Conservation (phyloP, 768 basidiomycete species). For the Lactarius indigo region DNA sequence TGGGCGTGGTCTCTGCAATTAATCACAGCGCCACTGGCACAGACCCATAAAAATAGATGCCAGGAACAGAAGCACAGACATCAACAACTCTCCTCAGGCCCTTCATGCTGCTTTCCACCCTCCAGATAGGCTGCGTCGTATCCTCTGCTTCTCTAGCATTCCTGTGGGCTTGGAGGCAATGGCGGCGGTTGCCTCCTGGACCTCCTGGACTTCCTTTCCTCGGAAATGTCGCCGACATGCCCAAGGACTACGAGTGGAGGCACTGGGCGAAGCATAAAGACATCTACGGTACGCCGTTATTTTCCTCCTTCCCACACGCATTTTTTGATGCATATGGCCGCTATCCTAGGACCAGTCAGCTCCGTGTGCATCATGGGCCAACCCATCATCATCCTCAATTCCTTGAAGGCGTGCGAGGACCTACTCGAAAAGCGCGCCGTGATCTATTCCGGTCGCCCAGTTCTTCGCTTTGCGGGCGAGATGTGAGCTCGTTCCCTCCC, state of each 20-base stretch:
- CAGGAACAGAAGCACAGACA: not conserved
- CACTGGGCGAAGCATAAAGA: constrained; percentile 19
- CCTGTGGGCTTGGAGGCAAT: not conserved
- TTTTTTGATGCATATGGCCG: not conserved
- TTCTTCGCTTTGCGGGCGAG: constrained; percentile 13
- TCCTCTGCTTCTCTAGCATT: not conserved
- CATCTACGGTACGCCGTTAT: constrained; percentile 1
- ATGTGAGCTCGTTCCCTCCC: too few species aligned
- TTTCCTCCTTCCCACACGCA: too few species aligned
- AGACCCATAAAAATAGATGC: not conserved
- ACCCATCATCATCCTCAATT: constrained; percentile 15
- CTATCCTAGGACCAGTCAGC: constrained; percentile 10
- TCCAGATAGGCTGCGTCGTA: not conserved
- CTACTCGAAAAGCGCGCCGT: constrained; percentile 18
- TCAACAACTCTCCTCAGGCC: not conserved
- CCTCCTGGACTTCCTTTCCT: constrained; percentile 15
- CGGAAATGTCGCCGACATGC: constrained; percentile 13
- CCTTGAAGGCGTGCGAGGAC: constrained; percentile 16
- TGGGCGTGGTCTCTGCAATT: too few species aligned
- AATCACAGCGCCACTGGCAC: not conserved
- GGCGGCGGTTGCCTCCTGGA: constrained; percentile 15
- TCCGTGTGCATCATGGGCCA: constrained; percentile 14
- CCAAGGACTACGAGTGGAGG: constrained; percentile 8
- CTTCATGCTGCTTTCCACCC: not conserved
- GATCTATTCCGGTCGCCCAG: constrained; percentile 15